phyloP scores from a whole-genome alignment of 139 green algal species.

The Chlamydomonas incerta region DNA sequence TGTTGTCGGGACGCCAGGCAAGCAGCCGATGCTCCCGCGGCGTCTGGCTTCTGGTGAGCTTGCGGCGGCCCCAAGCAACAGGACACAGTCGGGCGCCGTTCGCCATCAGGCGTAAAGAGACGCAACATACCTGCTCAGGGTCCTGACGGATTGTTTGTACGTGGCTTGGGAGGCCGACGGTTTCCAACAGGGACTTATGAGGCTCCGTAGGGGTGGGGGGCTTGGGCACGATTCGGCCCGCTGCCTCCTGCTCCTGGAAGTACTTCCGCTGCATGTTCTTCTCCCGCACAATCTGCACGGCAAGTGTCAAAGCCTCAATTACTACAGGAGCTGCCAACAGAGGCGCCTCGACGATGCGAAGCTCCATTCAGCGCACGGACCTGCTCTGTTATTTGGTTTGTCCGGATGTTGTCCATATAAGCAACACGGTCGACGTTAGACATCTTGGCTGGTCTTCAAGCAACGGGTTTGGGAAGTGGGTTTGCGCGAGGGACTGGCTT shows the following conservation, averaged over 20 bases:
- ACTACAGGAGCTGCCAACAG: no score
- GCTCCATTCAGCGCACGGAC: no score
- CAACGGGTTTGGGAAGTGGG: neutral
- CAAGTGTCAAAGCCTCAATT: no score
- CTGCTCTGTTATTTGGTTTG: conserved; percentile 15
- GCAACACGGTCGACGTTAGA: conserved; percentile 16
- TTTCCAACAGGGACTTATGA: conserved; percentile 39
- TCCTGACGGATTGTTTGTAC: conserved; percentile 45
- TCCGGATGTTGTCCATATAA: conserved; percentile 27
- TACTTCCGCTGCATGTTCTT: conserved; percentile 39
- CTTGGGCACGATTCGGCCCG: conserved; percentile 42
- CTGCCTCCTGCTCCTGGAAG: conserved; percentile 50
- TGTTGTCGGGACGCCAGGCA: no score
- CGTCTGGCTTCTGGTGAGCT: no score
- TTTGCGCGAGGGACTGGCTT: neutral
- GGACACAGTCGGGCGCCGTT: no score
- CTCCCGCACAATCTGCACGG: conserved; percentile 11
- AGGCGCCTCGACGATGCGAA: no score
- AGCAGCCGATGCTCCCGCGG: no score
- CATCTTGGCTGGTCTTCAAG: neutral
- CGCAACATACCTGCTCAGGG: conserved; percentile 30
- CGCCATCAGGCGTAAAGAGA: no score
- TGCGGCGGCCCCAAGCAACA: no score
- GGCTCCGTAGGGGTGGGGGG: conserved; percentile 10
- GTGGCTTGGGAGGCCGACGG: conserved; percentile 52